Percentiles rank a stretch among this genome's conserved stretches.
Conservation (phyloP, 2,329 filamentous ascomycete species). For the Neopestalotiopsis sp. region DNA sequence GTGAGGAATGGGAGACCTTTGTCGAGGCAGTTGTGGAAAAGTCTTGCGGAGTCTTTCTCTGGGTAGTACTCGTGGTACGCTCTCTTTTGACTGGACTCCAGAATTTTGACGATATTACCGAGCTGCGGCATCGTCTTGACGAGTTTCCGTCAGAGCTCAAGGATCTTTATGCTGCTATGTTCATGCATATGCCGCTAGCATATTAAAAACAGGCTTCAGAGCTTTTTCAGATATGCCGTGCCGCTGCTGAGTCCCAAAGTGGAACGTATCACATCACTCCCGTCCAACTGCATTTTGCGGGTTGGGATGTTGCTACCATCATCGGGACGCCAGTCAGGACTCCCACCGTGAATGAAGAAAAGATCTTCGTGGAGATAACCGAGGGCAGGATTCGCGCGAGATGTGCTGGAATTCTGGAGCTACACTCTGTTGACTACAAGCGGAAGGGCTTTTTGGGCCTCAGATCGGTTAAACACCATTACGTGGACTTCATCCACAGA, state of each 20-base stretch:
- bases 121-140: constrained; percentile 10
- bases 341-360: background rate
- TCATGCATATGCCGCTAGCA: background rate
- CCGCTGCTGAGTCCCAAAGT: background rate
- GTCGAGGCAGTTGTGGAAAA: constrained; percentile 12
- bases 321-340: background rate
- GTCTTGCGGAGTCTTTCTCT: constrained; percentile 18
- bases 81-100: constrained; percentile 13
- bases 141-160: constrained; percentile 16
- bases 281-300: background rate
- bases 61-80: constrained; percentile 12
- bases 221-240: background rate
- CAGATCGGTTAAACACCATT: background rate
- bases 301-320: background rate
- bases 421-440: background rate
- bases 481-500: constrained; percentile 15
- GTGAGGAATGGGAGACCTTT: constrained; percentile 1
- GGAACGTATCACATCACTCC: background rate
- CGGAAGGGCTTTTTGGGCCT: background rate
- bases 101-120: constrained; percentile 6
- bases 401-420: background rate
- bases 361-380: background rate
- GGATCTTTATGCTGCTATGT: constrained; percentile 13
- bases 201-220: background rate
- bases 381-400: background rate